phyloP scores from a whole-genome alignment of 1,139 yeast species.

The Geotrichum carabidarum region DNA sequence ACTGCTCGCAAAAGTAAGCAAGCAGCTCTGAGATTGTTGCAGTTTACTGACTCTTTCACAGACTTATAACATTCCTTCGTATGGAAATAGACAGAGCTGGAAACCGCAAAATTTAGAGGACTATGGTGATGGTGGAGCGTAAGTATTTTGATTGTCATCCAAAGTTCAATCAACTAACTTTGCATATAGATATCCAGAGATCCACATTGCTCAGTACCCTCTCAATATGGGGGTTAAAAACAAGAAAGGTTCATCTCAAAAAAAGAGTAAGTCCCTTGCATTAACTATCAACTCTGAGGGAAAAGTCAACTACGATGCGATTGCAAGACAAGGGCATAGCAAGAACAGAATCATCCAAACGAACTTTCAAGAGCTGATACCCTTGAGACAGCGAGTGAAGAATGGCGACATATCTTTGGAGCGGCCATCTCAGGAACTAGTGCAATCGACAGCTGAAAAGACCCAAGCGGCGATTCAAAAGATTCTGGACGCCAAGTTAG shows the following conservation, averaged over 20 bases:
- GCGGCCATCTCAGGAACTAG: slow-evolving; percentile 43
- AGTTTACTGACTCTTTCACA: not conserved
- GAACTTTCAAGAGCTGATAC: slow-evolving; percentile 44
- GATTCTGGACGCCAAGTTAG: slow-evolving; percentile 41
- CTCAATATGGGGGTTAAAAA: slow-evolving; percentile 33
- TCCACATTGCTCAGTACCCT: slow-evolving; percentile 37
- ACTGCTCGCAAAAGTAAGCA: slow-evolving; percentile 16
- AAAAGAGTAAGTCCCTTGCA: slow-evolving; percentile 30
- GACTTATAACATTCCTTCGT: slow-evolving; percentile 29
- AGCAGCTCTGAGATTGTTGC: not conserved
- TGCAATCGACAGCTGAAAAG: slow-evolving; percentile 40
- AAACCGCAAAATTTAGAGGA: slow-evolving; percentile 31
- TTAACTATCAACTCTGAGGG: slow-evolving; percentile 36
- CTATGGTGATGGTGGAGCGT: slow-evolving; percentile 39
- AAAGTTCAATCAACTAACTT: not conserved
- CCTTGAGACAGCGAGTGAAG: slow-evolving; percentile 44
- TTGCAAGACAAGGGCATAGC: slow-evolving; percentile 38
- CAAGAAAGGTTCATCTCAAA: slow-evolving; percentile 14
- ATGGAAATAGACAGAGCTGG: slow-evolving; percentile 35
- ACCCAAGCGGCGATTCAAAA: slow-evolving; percentile 49
- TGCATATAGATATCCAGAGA: slow-evolving; percentile 31
- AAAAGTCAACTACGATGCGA: slow-evolving; percentile 34
- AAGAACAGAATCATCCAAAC: slow-evolving; percentile 37
- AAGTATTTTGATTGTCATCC: slow-evolving; percentile 11
- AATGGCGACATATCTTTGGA: slow-evolving; percentile 36